These are phyloP conservation scores for Anacardium occidentale DNA, from an alignment of 345 rosid species.

Conservation along the genomic window DNA sequence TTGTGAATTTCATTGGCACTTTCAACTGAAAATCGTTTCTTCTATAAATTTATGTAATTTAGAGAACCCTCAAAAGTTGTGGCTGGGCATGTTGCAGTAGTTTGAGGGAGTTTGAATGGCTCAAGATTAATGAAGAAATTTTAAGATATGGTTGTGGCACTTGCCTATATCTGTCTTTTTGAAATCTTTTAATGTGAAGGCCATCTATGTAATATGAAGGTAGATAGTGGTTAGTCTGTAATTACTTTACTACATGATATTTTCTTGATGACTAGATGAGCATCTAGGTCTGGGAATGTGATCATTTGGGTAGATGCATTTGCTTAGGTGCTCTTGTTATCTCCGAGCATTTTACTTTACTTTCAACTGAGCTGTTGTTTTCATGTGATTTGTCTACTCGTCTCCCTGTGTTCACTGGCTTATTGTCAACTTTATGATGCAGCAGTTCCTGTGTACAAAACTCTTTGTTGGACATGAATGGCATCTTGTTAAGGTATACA, in stretches of 20 bases:
- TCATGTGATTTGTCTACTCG: background rate
- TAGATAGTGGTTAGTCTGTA: background rate
- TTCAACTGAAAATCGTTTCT: background rate
- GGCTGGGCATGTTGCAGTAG: background rate
- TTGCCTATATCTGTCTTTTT: background rate
- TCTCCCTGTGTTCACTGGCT: constrained; percentile 8
- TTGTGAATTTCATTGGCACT: background rate
- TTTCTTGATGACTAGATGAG: background rate
- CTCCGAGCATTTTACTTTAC: background rate
- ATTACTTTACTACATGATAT: background rate
- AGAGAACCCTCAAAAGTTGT: background rate
- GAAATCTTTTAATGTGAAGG: background rate
- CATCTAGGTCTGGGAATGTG: background rate
- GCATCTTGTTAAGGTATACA: constrained; percentile 46
- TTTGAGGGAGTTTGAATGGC: background rate
- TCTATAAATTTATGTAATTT: background rate
- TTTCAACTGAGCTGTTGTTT: background rate
- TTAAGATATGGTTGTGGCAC: background rate
- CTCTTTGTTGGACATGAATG: constrained; percentile 35
- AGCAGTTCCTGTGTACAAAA: constrained; percentile 45
- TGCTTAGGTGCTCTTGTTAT: background rate
- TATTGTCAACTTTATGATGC: constrained; percentile 29
- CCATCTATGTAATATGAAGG: background rate
- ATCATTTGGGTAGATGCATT: background rate
- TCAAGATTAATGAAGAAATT: too few relatives aligned